These are phyloP conservation scores for Ustilago xerochloae DNA, from an alignment of 1,284 basidiomycete species.

Conservation along the genomic window DNA sequence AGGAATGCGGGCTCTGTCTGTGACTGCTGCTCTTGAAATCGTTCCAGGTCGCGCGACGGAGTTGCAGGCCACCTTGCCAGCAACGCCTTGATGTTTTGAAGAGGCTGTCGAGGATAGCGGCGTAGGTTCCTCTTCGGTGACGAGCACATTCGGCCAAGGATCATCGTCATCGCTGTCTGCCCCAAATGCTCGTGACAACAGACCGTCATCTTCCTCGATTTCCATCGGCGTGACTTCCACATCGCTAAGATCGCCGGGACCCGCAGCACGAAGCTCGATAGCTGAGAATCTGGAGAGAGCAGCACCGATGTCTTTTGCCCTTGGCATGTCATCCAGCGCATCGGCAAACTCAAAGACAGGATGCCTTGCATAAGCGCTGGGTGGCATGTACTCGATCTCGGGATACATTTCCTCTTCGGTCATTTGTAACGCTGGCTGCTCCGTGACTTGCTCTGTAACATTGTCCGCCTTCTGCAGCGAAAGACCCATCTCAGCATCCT, in stretches of 20 bases:
- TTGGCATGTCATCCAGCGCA: constrained; percentile 52
- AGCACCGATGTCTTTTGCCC: constrained; percentile 43
- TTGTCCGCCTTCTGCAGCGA: constrained; percentile 32
- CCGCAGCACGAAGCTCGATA: constrained; percentile 8
- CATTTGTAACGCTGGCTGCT: constrained; percentile 26
- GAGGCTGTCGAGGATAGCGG: background rate
- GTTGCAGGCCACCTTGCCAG: background rate
- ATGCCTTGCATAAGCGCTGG: constrained; percentile 32
- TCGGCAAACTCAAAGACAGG: constrained; percentile 51
- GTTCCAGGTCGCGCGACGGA: background rate
- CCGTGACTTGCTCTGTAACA: constrained; percentile 18
- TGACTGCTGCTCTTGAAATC: background rate
- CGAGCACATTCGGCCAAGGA: constrained; percentile 39
- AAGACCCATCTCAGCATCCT: constrained; percentile 50
- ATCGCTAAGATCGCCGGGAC: constrained; percentile 29
- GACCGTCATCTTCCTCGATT: background rate
- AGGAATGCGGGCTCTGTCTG: background rate
- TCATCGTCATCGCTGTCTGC: constrained; percentile 35
- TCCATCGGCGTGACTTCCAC: constrained; percentile 22
- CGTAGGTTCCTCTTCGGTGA: background rate
- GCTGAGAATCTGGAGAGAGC: constrained; percentile 31
- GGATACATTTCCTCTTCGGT: constrained; percentile 62
- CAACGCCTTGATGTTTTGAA: background rate
- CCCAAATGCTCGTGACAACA: background rate
- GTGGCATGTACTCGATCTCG: constrained; percentile 60